Conservation (phyloP, 345 rosid genomes). For the Bruguiera gymnorhiza region DNA sequence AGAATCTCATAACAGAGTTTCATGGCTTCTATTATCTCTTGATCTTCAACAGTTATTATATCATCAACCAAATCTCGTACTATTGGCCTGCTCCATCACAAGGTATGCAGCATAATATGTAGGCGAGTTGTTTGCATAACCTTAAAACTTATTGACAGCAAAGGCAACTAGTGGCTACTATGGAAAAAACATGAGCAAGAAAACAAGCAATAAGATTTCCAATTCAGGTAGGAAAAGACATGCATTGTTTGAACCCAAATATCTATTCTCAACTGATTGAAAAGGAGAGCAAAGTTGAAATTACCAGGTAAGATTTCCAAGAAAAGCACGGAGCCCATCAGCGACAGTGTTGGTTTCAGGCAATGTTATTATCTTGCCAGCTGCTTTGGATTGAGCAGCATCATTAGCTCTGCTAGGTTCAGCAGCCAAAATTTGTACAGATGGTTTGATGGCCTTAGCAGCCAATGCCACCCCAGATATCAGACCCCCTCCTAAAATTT, state of each 20-base stretch:
- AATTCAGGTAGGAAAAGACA: neutral
- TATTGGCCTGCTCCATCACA: constrained; percentile 53
- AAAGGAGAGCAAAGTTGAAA: constrained; percentile 2
- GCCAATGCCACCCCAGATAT: constrained; percentile 92
- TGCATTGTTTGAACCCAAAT: neutral
- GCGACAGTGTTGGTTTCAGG: constrained; percentile 66
- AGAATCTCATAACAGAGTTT: constrained; percentile 77
- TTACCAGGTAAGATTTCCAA: constrained; percentile 86
- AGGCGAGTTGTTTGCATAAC: neutral
- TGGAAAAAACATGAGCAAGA: neutral
- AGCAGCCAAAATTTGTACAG: constrained; percentile 70
- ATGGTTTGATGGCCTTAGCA: constrained; percentile 84
- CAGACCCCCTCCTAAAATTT: constrained; percentile 69
- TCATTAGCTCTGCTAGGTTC: constrained; percentile 92
- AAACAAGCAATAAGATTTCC: neutral
- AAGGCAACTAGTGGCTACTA: neutral
- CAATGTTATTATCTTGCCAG: constrained; percentile 62
- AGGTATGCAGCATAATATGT: constrained; percentile 3
- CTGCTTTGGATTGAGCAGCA: constrained; percentile 84
- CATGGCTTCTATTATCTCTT: constrained; percentile 74
- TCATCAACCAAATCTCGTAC: constrained; percentile 78
- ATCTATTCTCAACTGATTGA: constrained; percentile 6
- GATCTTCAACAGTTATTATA: constrained; percentile 61
- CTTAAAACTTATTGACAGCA: neutral
- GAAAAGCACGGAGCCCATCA: constrained; percentile 85